Conservation (phyloP, 768 basidiomycete species). For the Suillus spraguei region DNA sequence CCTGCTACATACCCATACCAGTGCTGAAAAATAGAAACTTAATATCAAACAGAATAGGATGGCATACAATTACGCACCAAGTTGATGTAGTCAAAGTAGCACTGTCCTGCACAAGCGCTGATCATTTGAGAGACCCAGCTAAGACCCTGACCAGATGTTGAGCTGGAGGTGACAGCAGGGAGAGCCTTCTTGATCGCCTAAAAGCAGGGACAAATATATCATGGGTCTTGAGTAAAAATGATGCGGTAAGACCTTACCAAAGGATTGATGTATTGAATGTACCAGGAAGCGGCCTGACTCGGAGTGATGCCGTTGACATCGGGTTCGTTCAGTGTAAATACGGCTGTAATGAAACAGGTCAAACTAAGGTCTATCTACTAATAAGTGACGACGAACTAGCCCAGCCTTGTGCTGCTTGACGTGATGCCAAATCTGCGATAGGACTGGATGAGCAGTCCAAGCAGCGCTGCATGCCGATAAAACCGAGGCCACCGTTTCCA, state of each 20-base stretch:
- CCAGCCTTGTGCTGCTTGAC: conserved; percentile 35
- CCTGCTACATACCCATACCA: conserved; percentile 31
- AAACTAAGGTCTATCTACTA: neutral
- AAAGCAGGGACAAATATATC: neutral
- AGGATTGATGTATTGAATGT: conserved; percentile 38
- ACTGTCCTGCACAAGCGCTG: conserved; percentile 35
- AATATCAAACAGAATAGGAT: neutral
- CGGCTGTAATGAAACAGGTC: conserved; percentile 19
- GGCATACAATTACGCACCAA: conserved; percentile 21
- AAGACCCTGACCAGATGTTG: conserved; percentile 33
- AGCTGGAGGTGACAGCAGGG: conserved; percentile 39
- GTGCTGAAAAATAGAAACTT: conserved; percentile 18
- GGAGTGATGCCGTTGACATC: conserved; percentile 34
- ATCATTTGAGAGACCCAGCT: conserved; percentile 39
- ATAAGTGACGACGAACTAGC: conserved; percentile 25
- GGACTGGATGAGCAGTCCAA: conserved; percentile 40
- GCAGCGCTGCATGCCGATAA: conserved; percentile 44
- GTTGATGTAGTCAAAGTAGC: conserved; percentile 40
- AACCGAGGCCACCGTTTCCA: conserved; percentile 38
- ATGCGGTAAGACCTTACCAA: conserved; percentile 25
- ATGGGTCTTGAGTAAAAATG: neutral
- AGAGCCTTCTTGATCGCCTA: conserved; percentile 41
- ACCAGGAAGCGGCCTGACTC: conserved; percentile 37
- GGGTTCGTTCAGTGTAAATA: conserved; percentile 41
- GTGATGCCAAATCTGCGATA: conserved; percentile 31